phyloP scores from a whole-genome alignment of 169 alveolate species.

The Pseudocohnilembus persalinus region DNA sequence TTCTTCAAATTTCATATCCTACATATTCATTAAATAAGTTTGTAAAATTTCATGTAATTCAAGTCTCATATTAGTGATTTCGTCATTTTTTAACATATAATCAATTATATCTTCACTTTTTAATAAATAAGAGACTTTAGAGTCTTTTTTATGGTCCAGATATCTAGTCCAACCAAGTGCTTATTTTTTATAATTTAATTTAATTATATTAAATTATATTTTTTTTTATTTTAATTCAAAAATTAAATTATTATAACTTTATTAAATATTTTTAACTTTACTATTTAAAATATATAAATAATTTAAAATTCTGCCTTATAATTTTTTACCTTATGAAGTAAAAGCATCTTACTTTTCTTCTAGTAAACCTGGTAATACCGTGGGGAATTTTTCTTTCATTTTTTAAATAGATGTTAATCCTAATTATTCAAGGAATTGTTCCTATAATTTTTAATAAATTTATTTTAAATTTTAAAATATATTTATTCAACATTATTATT shows the following conservation, averaged over 20 bases:
- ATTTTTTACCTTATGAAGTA: too few species aligned
- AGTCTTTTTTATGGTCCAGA: not conserved
- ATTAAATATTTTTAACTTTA: too few species aligned
- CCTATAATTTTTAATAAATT: too few species aligned
- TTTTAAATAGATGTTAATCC: not conserved
- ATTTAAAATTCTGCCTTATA: too few species aligned
- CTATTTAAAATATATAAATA: too few species aligned
- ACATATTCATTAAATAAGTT: not conserved
- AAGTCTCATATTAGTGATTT: not conserved
- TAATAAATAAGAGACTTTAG: not conserved
- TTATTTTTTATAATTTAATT: too few species aligned
- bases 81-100: not conserved
- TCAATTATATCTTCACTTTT: not conserved
- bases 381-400: not conserved
- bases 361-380: not conserved
- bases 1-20: not conserved
- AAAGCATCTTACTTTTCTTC: not conserved
- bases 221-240: too few species aligned
- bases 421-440: not conserved
- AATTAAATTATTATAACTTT: too few species aligned
- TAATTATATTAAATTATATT: too few species aligned
- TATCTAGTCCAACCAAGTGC: not conserved
- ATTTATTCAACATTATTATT: too few species aligned
- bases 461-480: too few species aligned
- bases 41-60: not conserved